Base-by-base conservation (phyloP, 129 eudicot genomes). In the Ambrosia artemisiifolia region DNA sequence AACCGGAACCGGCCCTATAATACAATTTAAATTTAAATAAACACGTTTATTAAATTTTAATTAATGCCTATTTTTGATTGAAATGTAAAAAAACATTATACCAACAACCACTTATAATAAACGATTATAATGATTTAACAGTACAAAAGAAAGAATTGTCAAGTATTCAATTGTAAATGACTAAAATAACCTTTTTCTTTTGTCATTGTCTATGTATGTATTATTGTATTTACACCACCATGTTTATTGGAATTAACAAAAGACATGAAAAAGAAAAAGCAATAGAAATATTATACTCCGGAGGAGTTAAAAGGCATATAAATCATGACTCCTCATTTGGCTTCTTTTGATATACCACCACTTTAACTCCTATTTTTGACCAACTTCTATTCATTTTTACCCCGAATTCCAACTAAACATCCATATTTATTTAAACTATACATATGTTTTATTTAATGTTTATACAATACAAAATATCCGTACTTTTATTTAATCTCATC, bases 281-380 rank as follows among this genome's bases (percentile, higher is more conserved):
- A 40, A 70, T 35, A 36, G 46, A 48, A 62, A 7, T 6, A 70
- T 38, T 63, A 71, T 32, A 78, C 82, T 78, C 82, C 67, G 77
- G 67, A 78, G 77, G 73, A 63, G 77, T 63, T 67, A 71, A 78
- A 78, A 78, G 82, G 59, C 61, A 71, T 70, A 53, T 36, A 70
- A 78, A 71, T 78, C 77, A 78, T 78, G 77, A 78, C 82, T 51
- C 81, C 71, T 78, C 77, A 32, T 78, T 78, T 71, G 59, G 67
- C 53, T 46, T 64, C 44, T 78, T 78, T 78, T 64, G 67, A 78
- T 76, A 70, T 71, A 32, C 51, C 54, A 61, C 75, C 54, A 61
- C 75, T 77, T 77, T 78, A 78, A 70, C 76, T 70, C 56, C 48
- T 62, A 77, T 70, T 70, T 63, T 77, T 77, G 76, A 78, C 77